Conservation (phyloP, 768 basidiomycete genomes). For the Leucocoprinus leucothites region DNA sequence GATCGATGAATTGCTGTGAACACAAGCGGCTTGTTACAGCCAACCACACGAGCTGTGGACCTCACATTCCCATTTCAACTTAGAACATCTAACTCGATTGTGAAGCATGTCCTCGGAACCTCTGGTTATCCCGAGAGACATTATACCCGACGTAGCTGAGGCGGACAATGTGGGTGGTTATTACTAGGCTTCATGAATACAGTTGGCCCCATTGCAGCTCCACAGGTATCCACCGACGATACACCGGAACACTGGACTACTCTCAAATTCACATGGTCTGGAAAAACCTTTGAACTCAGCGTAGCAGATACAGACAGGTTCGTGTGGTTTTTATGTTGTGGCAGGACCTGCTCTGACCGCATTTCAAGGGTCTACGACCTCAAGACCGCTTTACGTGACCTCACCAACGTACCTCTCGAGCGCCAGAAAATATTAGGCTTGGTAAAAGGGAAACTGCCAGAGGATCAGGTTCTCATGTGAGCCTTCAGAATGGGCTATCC, state of each 20-base stretch:
- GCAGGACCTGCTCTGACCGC: constrained; percentile 4
- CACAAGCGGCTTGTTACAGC: background rate
- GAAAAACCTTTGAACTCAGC: constrained; percentile 59
- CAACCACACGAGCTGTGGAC: background rate
- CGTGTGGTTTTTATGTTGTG: constrained; percentile 5
- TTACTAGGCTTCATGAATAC: background rate
- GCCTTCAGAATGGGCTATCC: constrained; percentile 22
- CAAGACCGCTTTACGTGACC: constrained; percentile 57
- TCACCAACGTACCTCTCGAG: constrained; percentile 80
- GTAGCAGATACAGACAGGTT: constrained; percentile 81
- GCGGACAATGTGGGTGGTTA: constrained; percentile 1
- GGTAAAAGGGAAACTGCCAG: constrained; percentile 78
- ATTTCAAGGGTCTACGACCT: constrained; percentile 74
- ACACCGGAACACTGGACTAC: constrained; percentile 51
- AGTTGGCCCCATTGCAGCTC: background rate
- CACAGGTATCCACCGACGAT: constrained; percentile 14
- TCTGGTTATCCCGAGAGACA: background rate
- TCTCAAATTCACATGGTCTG: constrained; percentile 71
- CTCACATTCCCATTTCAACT: background rate
- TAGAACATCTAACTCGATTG: background rate
- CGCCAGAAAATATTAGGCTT: constrained; percentile 87
- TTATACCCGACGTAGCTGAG: background rate
- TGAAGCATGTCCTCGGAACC: background rate
- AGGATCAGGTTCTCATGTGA: constrained; percentile 68
- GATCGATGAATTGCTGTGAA: constrained; percentile 1